Evolutionary conservation across 768 basidiomycete genomes (phyloP), one percentile per base, ranked within the genome.

Genomic region (Rhizopogon sp.): DNA sequence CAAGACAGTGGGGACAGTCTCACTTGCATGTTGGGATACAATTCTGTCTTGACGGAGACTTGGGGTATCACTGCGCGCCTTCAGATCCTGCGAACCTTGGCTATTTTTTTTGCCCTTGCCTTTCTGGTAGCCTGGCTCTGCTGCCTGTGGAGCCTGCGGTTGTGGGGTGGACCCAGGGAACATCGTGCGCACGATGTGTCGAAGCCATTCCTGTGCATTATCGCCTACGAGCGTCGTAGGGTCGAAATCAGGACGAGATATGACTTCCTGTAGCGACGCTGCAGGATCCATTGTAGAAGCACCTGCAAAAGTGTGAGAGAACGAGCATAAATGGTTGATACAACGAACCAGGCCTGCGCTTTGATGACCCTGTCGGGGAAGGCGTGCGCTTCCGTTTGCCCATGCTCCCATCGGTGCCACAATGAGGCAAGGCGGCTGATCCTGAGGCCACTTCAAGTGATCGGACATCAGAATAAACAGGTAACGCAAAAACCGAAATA

Each of bases 401-500:
- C 33, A 31, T 37, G 28, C 40, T 43, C 20, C 3, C 58, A 35
- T 14, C n/a, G 7, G 8, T 39, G 46, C 29, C 16, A 17, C 25
- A 4, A 3, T n/a, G 41, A n/a, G 16, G 43, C 3, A 50, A 4
- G 6, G 7, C 5, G 16, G 25, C 37, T 11, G 33, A 35, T 35
- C n/a, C 40, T 5, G 16, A 43, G 17, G 39, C 16, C 16, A 40
- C 9, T 25, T 49, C 29, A 3, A 10, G 29, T 5, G 47, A 20
- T 6, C 10, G 17, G 20, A 39, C 13, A 29, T 68, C 59, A 2
- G 41, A 37, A 6, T 69, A 57, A 45, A 81, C 59, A 4, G 87
- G 79, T 39, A 90, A 73, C 1, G 79, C 77, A 60, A 86, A 89
- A 6, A 91, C 77, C 7, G 79, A 50, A 40, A 93, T 68, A 59